Conservation (phyloP, 1,284 basidiomycete genomes). For the Golubevia sp. region DNA sequence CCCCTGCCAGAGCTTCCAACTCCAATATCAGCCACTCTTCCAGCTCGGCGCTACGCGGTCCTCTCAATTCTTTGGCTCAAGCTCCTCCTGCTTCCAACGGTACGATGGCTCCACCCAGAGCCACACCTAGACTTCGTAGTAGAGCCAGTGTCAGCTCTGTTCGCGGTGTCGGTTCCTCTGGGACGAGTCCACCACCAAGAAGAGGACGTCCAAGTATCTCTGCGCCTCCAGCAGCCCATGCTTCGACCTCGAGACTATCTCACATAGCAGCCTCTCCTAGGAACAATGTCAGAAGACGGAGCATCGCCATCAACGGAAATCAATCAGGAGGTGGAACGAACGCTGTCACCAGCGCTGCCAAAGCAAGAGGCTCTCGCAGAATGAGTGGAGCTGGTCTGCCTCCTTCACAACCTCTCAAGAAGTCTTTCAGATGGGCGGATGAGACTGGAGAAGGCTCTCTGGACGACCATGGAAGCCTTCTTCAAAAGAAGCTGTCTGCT, state of each 20-base stretch:
- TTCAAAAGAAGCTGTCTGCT: too few relatives aligned
- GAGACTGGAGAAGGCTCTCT: constrained; percentile 81
- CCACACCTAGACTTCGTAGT: neutral
- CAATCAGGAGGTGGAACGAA: neutral
- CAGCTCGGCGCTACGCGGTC: neutral
- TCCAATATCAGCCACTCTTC: neutral
- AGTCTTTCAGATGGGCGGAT: constrained; percentile 86
- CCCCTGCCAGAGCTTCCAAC: neutral
- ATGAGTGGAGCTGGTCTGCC: constrained; percentile 4
- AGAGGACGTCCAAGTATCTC: neutral
- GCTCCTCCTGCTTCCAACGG: neutral
- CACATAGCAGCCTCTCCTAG: neutral
- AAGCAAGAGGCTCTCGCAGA: constrained; percentile 4
- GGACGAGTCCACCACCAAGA: too few relatives aligned
- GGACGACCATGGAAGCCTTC: constrained; percentile 70
- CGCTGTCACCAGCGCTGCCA: constrained; percentile 15
- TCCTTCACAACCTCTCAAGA: constrained; percentile 63
- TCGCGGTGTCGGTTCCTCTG: neutral
- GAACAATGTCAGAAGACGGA: constrained; percentile 2
- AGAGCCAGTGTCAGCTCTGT: neutral
- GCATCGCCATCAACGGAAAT: neutral
- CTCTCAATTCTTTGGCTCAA: neutral
- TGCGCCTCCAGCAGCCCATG: neutral
- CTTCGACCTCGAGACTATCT: neutral
- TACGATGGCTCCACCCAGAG: neutral